Evolutionary conservation across 208 protist species (phyloP).

Genomic region (Leishmania gerbilli): DNA sequence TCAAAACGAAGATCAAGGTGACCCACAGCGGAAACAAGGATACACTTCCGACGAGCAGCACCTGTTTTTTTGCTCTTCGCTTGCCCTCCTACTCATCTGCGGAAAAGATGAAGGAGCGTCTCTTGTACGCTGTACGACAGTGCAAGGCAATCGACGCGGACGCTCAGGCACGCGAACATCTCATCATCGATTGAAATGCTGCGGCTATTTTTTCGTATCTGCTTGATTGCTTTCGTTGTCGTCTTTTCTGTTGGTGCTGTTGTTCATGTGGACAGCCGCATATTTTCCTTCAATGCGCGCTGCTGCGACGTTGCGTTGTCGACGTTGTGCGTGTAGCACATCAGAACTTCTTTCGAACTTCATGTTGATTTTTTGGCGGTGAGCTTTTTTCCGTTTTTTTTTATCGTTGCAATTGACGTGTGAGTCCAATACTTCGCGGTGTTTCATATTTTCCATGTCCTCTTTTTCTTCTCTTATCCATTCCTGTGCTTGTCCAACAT

Average conservation of each 20-base stretch:
- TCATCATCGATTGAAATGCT: constrained; percentile 35
- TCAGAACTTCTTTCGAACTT: neutral
- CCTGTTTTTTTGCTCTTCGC: constrained; percentile 95
- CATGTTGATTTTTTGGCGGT: neutral
- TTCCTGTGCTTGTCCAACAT: neutral
- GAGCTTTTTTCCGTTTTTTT: neutral
- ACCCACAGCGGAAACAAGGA: constrained; percentile 68
- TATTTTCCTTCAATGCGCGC: neutral
- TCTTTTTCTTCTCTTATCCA: neutral
- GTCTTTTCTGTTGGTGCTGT: neutral
- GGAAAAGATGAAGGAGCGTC: constrained; percentile 88
- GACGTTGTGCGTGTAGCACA: neutral
- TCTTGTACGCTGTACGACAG: constrained; percentile 95
- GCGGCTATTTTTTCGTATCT: neutral
- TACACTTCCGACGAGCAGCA: constrained; percentile 90
- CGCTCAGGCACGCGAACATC: constrained; percentile 80
- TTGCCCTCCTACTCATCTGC: constrained; percentile 88
- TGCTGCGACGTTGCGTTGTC: neutral
- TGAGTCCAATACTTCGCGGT: neutral
- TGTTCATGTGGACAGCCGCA: neutral
- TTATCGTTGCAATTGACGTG: neutral
- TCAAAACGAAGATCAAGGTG: constrained; percentile 88
- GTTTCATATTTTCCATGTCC: neutral
- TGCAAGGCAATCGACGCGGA: constrained; percentile 96
- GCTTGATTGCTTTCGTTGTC: neutral